A percentile compares a stretch with the other conserved stretches of the same genome.
Evolutionary conservation across 2,329 filamentous ascomycete species (phyloP).

Genomic region (Alternaria sp.): DNA sequence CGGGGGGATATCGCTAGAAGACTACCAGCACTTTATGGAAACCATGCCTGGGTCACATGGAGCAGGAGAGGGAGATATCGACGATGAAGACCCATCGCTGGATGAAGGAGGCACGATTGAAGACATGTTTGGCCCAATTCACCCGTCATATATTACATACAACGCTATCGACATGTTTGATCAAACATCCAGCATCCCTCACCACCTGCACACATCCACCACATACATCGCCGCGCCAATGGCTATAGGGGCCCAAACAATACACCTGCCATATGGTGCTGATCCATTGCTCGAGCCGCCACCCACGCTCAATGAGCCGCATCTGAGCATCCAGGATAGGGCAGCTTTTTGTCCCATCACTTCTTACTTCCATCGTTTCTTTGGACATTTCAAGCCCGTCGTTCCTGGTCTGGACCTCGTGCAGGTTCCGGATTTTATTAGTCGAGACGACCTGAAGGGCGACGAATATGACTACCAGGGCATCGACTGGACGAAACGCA

Average conservation of each 20-base stretch:
- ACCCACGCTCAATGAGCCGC: conserved; percentile 36
- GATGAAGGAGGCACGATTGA: conserved; percentile 18
- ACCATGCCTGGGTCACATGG: conserved; percentile 9
- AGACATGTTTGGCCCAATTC: conserved; percentile 28
- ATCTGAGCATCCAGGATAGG: conserved; percentile 42
- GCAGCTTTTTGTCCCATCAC: conserved; percentile 41
- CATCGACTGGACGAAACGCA: conserved; percentile 48
- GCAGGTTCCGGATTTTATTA: conserved; percentile 39
- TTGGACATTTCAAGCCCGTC: conserved; percentile 21
- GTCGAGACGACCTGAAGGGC: conserved; percentile 43
- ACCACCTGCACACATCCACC: conserved; percentile 21
- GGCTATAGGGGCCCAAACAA: conserved; percentile 20
- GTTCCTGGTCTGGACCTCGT: conserved; percentile 35
- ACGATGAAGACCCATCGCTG: conserved; percentile 4
- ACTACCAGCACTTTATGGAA: conserved; percentile 24
- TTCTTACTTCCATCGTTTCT: conserved; percentile 38
- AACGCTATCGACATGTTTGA: conserved; percentile 15
- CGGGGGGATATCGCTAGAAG: conserved; percentile 42
- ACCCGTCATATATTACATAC: conserved; percentile 18
- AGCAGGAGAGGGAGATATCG: conserved; percentile 12
- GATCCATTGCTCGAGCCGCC: conserved; percentile 34
- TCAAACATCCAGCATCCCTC: conserved; percentile 14
- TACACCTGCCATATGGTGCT: conserved; percentile 24
- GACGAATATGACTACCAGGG: conserved; percentile 51
- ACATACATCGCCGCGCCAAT: conserved; percentile 21